These are phyloP conservation scores for Aotearoamyces nothofagi DNA, from an alignment of 2,329 filamentous ascomycete species.

Conservation along the genomic window DNA sequence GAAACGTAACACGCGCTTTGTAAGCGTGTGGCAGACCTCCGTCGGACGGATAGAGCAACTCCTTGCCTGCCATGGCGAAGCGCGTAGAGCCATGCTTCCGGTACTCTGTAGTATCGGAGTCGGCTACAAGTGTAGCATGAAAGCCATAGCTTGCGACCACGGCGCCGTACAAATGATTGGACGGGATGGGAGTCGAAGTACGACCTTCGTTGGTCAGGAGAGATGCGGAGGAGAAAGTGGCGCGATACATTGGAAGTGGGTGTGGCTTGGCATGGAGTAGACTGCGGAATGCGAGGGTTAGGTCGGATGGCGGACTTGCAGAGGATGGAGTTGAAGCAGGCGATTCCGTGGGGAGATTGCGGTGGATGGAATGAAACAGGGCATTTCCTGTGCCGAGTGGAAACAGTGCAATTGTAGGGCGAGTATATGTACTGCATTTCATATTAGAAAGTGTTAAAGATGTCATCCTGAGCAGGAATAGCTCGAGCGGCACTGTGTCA, in stretches of 20 bases:
- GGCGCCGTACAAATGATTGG: slow-evolving; percentile 43
- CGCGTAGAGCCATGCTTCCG: slow-evolving; percentile 61
- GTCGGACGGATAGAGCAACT: slow-evolving; percentile 45
- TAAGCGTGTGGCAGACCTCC: slow-evolving; percentile 39
- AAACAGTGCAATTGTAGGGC: slow-evolving; percentile 34
- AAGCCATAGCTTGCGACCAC: slow-evolving; percentile 86
- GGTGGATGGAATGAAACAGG: slow-evolving; percentile 49
- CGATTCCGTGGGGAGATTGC: slow-evolving; percentile 14
- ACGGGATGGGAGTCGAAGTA: slow-evolving; percentile 10
- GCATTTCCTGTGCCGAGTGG: slow-evolving; percentile 53
- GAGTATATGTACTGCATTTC: slow-evolving; percentile 11
- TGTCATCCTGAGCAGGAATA: too few species aligned
- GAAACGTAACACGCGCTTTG: slow-evolving; percentile 31
- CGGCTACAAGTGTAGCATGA: slow-evolving; percentile 76
- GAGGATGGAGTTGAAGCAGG: slow-evolving; percentile 20
- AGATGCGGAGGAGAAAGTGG: slow-evolving; percentile 35
- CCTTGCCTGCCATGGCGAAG: slow-evolving; percentile 72
- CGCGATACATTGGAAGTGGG: slow-evolving; percentile 23
- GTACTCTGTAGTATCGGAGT: slow-evolving; percentile 75
- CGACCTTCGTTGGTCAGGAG: slow-evolving; percentile 24
- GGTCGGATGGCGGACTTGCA: slow-evolving; percentile 32
- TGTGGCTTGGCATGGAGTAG: slow-evolving; percentile 23
- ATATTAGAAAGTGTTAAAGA: too few species aligned
- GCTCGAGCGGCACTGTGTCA: too few species aligned
- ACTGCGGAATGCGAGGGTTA: slow-evolving; percentile 42